Conservation (phyloP, 768 basidiomycete species). For the Lactifluus piperatus region DNA sequence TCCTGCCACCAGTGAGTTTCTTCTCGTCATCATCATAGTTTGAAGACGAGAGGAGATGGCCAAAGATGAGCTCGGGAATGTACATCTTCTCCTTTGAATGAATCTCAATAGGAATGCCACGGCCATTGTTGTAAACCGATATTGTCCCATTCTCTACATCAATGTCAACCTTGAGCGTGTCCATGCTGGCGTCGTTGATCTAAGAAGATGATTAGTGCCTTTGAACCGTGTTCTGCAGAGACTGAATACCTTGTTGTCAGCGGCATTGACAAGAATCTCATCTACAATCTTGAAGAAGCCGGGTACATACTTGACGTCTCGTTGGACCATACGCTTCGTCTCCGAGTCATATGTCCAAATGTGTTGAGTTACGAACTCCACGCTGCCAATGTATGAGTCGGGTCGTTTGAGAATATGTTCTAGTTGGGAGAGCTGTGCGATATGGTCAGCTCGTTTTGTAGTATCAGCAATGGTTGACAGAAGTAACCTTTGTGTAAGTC, state of each 20-base stretch:
- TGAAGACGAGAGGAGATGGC: slow-evolving; percentile 85
- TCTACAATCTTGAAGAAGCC: slow-evolving; percentile 99
- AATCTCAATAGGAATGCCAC: slow-evolving; percentile 94
- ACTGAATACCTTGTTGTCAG: slow-evolving; percentile 89
- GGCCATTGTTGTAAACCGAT: slow-evolving; percentile 91
- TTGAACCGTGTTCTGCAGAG: neutral
- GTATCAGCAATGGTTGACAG: neutral
- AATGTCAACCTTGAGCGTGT: slow-evolving; percentile 81
- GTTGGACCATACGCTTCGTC: slow-evolving; percentile 72
- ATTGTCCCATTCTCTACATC: slow-evolving; percentile 79
- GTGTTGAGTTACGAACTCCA: slow-evolving; percentile 74
- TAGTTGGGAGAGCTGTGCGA: slow-evolving; percentile 74
- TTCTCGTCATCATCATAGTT: slow-evolving; percentile 99
- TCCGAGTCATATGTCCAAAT: slow-evolving; percentile 95
- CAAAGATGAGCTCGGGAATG: slow-evolving; percentile 97
- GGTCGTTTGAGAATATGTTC: slow-evolving; percentile 92
- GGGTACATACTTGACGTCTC: slow-evolving; percentile 86
- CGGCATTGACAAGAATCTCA: slow-evolving; percentile 98
- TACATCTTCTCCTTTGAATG: slow-evolving; percentile 89
- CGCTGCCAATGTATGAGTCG: slow-evolving; percentile 94
- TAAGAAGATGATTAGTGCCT: slow-evolving; percentile 27
- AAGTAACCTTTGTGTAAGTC: slow-evolving; percentile 73
- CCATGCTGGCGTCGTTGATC: slow-evolving; percentile 92
- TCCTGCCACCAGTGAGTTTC: slow-evolving; percentile 96
- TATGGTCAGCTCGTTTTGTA: slow-evolving; percentile 7